phyloP scores from a whole-genome alignment of 2,329 filamentous ascomycete species.

The Pestalotiopsis sp. region DNA sequence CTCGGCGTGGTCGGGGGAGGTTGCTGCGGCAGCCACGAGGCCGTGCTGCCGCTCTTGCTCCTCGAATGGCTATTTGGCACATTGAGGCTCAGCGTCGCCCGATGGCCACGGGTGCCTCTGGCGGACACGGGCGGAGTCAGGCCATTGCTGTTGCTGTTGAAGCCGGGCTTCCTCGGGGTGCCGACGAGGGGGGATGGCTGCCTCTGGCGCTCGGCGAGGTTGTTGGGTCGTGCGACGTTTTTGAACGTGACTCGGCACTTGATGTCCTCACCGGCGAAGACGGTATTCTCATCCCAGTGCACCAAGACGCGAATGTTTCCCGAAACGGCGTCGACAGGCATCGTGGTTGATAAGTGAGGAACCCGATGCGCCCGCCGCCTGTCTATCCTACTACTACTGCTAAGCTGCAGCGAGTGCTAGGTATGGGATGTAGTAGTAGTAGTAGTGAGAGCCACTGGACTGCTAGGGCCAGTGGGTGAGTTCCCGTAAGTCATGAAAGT shows the following conservation, averaged over 20 bases:
- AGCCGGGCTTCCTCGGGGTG: slow-evolving; percentile 35
- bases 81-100: slow-evolving; percentile 66
- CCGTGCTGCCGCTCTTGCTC: slow-evolving; percentile 42
- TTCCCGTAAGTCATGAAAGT: slow-evolving; percentile 5
- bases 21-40: slow-evolving; percentile 42
- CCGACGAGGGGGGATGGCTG: slow-evolving; percentile 44
- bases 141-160: slow-evolving; percentile 39
- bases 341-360: slow-evolving; percentile 27
- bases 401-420: not conserved
- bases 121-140: slow-evolving; percentile 45
- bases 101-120: slow-evolving; percentile 60
- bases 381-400: not conserved
- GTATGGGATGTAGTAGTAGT: not conserved
- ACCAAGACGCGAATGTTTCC: slow-evolving; percentile 92
- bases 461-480: slow-evolving; percentile 2
- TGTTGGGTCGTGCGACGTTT: slow-evolving; percentile 64
- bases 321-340: slow-evolving; percentile 45
- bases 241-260: slow-evolving; percentile 96
- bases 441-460: slow-evolving; percentile 1
- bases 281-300: slow-evolving; percentile 88
- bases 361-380: not conserved
- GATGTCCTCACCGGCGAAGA: slow-evolving; percentile 95
- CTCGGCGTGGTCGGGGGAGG: slow-evolving; percentile 25
- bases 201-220: slow-evolving; percentile 34
- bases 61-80: slow-evolving; percentile 46